Conservation (phyloP, 179 eudicot genomes). For the Beta lomatogona region DNA sequence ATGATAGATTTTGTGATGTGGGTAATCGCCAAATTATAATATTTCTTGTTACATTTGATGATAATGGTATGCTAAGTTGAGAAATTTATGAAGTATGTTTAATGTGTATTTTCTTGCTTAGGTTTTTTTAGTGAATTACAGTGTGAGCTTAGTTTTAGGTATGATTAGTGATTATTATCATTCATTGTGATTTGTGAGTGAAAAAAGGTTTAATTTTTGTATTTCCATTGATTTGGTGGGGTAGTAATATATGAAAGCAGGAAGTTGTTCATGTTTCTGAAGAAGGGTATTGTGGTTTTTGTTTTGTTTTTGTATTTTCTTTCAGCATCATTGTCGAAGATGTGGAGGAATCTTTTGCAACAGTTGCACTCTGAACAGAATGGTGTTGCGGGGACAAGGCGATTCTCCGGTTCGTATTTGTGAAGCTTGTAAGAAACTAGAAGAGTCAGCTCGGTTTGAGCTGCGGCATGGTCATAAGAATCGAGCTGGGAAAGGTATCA, state of each 20-base stretch:
- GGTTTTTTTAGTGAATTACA: too few species aligned
- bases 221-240: too few species aligned
- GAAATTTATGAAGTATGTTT: too few species aligned
- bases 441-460: slow-evolving; percentile 93
- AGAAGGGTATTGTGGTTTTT: background rate
- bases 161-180: background rate
- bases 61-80: background rate
- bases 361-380: slow-evolving; percentile 76
- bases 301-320: background rate
- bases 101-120: too few species aligned
- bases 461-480: slow-evolving; percentile 79
- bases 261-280: background rate
- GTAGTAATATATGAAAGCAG: too few species aligned
- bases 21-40: background rate
- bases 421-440: slow-evolving; percentile 92
- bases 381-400: slow-evolving; percentile 94
- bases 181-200: background rate
- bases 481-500: slow-evolving; percentile 65
- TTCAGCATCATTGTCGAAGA: slow-evolving; percentile 95
- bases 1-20: slow-evolving; percentile 1
- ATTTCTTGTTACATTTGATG: background rate
- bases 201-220: too few species aligned
- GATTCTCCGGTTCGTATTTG: slow-evolving; percentile 95
- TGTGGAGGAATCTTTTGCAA: slow-evolving; percentile 93
- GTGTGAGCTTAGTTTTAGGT: background rate